Evolutionary conservation across 2,329 filamentous ascomycete genomes (phyloP), one percentile per base, ranked within the genome.

Genomic region (Chaetomium sp.): DNA sequence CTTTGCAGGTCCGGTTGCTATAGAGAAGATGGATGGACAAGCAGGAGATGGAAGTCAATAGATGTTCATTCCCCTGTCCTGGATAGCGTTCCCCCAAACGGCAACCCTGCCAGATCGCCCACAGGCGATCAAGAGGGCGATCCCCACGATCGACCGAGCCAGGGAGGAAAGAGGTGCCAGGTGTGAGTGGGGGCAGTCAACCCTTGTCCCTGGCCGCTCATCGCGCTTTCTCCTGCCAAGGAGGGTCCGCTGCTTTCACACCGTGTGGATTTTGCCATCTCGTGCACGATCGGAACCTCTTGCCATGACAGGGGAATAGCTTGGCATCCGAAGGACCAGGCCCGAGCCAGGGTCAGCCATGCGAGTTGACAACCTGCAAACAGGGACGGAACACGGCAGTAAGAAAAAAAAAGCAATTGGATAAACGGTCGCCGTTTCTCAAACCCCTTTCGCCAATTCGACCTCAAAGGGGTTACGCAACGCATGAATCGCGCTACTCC

Each of bases 201-300:
- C 7, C 57, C 57, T 25, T 60, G 57, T 16, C 57, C 31, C 47
- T 38, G 33, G 13, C 38, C 16, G 38, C 16, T 42, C 38, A 19
- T 42, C 8, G 49, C 47, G 57, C 49, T 25, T 53, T 60, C 58
- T 60, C 49, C 23, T 60, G 58, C 58, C 58, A 60, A 60, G 58
- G 29, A 4, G 25, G n/a, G n/a, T 29, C 49, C 6, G 19, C 16
- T 3, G 5, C 23, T 47, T 29, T 31, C 33, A 45, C 25, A 42
- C 49, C 49, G 38, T 42, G 38, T 42, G 38, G 16, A 42, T 16
- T 38, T 38, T 4, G 19, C 13, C 38, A 42, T 16, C 38, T 42
- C 58, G 27, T 33, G 12, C 33, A 9, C 58, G 49, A 60, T 60
- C 58, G 58, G 49, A n/a, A 42, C 12, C 8, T 12, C 9, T 19